Evolutionary conservation across 805 yeast genomes (phyloP).

Genomic region (Starmerella tilneyi): DNA sequence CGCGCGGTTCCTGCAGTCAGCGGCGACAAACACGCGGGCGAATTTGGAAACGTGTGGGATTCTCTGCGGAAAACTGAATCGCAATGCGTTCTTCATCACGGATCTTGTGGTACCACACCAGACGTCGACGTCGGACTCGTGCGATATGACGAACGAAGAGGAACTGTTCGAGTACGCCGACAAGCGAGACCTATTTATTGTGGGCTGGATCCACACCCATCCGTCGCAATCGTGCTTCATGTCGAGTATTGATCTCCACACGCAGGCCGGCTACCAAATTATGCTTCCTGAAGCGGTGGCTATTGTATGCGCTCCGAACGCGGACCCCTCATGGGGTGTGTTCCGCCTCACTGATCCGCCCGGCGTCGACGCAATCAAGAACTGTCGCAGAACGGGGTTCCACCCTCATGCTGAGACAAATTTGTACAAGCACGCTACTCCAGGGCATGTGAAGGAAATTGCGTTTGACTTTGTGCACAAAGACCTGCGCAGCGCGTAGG

Average conservation of each 20-base stretch:
- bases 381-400: slow-evolving; percentile 43
- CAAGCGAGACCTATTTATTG: slow-evolving; percentile 45
- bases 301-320: slow-evolving; percentile 51
- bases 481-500: slow-evolving; percentile 37
- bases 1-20: slow-evolving; percentile 37
- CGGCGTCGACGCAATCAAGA: slow-evolving; percentile 46
- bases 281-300: slow-evolving; percentile 64
- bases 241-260: slow-evolving; percentile 56
- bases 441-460: slow-evolving; percentile 21
- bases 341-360: slow-evolving; percentile 58
- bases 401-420: slow-evolving; percentile 51
- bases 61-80: slow-evolving; percentile 49
- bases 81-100: slow-evolving; percentile 55
- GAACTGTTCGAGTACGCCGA: slow-evolving; percentile 47
- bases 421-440: slow-evolving; percentile 34
- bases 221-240: slow-evolving; percentile 64
- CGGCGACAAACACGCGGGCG: slow-evolving; percentile 40
- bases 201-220: slow-evolving; percentile 69
- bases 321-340: slow-evolving; percentile 42
- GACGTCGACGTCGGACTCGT: slow-evolving; percentile 51
- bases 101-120: slow-evolving; percentile 55
- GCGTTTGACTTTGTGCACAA: slow-evolving; percentile 28
- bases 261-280: slow-evolving; percentile 57
- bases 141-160: slow-evolving; percentile 53
- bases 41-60: slow-evolving; percentile 59